Evolutionary conservation across 129 eudicot genomes (phyloP).

Genomic region (Centrapalus pauciflorus): DNA sequence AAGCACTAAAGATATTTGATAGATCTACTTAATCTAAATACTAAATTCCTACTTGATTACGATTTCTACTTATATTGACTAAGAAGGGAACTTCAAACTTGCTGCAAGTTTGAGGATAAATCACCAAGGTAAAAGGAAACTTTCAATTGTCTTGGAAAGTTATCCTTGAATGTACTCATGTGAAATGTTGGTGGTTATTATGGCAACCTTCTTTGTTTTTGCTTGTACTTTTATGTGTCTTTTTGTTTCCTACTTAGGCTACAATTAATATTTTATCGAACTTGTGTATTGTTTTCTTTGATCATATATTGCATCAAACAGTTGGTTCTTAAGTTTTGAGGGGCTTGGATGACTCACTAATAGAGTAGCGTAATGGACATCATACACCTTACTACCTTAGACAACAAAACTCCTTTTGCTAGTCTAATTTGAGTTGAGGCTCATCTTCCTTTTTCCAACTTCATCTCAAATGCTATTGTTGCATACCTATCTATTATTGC

Average conservation of each 20-base stretch:
- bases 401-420: neutral
- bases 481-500: neutral
- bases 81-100: no score
- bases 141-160: no score
- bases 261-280: no score
- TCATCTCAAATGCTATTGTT: neutral
- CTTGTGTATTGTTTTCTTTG: neutral
- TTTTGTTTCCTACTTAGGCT: no score
- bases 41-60: neutral
- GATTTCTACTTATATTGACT: neutral
- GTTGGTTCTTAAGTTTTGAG: neutral
- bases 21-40: neutral
- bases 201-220: no score
- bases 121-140: no score
- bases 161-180: no score
- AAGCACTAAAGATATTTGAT: neutral
- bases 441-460: neutral
- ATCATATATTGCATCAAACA: neutral
- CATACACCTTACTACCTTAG: neutral
- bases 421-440: neutral
- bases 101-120: no score
- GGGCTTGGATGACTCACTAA: neutral
- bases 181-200: no score
- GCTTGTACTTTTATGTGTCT: no score
- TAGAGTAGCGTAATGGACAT: neutral